Percentiles rank a stretch among this genome's conserved stretches.
These are phyloP conservation scores for Russula earlei DNA, from an alignment of 768 basidiomycete species.

Conservation along the genomic window DNA sequence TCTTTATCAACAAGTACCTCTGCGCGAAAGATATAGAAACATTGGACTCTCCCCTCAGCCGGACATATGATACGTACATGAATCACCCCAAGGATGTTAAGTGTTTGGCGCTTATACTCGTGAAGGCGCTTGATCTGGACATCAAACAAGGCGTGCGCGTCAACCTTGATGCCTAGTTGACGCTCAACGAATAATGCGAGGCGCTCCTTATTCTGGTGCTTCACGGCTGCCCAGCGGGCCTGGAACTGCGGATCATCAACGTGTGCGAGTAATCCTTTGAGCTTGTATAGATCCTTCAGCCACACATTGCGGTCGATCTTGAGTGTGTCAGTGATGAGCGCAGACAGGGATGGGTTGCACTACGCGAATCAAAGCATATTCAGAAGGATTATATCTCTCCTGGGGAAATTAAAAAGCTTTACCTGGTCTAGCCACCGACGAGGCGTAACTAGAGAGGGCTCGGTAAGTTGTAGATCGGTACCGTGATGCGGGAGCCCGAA, in stretches of 20 bases:
- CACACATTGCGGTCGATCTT: constrained; percentile 65
- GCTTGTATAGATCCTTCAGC: constrained; percentile 74
- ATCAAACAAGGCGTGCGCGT: constrained; percentile 77
- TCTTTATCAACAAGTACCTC: constrained; percentile 78
- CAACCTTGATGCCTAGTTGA: constrained; percentile 60
- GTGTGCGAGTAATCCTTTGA: constrained; percentile 67
- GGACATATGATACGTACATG: constrained; percentile 44
- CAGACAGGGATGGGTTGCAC: constrained; percentile 85
- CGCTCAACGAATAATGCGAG: constrained; percentile 67
- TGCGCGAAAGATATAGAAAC: too few species aligned
- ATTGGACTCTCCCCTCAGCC: neutral
- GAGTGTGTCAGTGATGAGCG: constrained; percentile 77
- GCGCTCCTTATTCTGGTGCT: constrained; percentile 85
- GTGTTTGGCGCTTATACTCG: constrained; percentile 91
- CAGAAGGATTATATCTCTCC: neutral
- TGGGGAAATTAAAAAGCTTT: neutral
- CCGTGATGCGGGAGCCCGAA: neutral
- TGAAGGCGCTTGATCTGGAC: constrained; percentile 93
- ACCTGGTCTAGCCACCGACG: constrained; percentile 87
- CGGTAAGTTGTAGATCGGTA: neutral
- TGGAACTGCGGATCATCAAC: constrained; percentile 70
- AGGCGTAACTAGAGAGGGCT: constrained; percentile 59
- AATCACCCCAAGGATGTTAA: constrained; percentile 88
- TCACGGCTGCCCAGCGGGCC: constrained; percentile 73
- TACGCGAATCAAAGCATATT: constrained; percentile 22